Conservation (phyloP, 176 grass and related monocot species). For the Urochloa ruziziensis region DNA sequence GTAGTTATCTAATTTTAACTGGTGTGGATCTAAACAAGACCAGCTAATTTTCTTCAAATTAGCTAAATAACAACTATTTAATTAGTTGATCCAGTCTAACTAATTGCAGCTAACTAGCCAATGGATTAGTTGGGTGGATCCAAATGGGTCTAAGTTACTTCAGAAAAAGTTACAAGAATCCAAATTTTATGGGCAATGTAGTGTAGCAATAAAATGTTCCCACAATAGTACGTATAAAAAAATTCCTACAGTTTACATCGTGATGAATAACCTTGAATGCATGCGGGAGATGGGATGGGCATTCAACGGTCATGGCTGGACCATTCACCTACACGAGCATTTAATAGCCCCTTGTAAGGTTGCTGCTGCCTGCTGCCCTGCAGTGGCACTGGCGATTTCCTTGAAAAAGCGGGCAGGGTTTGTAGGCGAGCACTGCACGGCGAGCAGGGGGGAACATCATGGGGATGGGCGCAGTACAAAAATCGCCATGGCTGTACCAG, state of each 20-base stretch:
- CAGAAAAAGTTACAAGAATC: too few relatives aligned
- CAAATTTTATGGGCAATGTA: too few relatives aligned
- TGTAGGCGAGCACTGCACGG: not conserved
- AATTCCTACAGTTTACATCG: not conserved
- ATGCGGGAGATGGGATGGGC: not conserved
- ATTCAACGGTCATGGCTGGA: not conserved
- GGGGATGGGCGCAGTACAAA: slow-evolving; percentile 19
- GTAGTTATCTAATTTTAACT: too few relatives aligned
- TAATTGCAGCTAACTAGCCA: too few relatives aligned
- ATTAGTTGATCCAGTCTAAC: too few relatives aligned
- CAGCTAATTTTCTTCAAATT: too few relatives aligned
- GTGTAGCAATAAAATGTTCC: not conserved
- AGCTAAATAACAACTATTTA: too few relatives aligned
- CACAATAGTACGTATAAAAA: too few relatives aligned
- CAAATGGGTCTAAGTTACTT: too few relatives aligned
- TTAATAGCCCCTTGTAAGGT: not conserved
- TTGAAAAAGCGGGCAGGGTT: slow-evolving; percentile 2
- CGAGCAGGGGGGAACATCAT: not conserved
- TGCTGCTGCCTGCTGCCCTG: not conserved
- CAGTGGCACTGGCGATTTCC: not conserved
- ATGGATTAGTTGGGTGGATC: too few relatives aligned
- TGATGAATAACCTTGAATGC: not conserved
- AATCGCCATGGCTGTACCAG: not conserved
- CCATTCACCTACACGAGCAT: not conserved
- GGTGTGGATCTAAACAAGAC: too few relatives aligned